A percentile compares a stretch with the other conserved stretches of the same genome.
These are phyloP conservation scores for Excoecaria cochinchinensis DNA, from an alignment of 345 rosid species.

Conservation along the genomic window DNA sequence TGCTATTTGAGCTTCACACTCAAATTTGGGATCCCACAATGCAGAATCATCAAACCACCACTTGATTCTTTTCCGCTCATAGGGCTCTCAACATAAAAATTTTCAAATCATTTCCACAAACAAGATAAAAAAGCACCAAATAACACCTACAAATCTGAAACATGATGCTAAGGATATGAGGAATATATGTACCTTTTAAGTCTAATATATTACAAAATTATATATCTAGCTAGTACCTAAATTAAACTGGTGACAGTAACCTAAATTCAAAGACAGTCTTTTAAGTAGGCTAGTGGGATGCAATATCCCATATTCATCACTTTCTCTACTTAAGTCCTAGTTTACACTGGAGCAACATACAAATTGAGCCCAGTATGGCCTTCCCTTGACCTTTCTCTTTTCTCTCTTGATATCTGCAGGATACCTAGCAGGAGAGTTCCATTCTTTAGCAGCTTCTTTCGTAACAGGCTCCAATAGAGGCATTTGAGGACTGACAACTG, in stretches of 20 bases:
- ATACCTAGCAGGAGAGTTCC: slow-evolving; percentile 69
- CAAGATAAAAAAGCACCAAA: not conserved
- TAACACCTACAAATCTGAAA: not conserved
- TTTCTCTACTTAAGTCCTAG: slow-evolving; percentile 20
- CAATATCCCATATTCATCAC: not conserved
- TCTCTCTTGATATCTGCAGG: slow-evolving; percentile 66
- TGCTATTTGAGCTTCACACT: not conserved
- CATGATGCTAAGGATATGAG: not conserved
- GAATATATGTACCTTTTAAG: not conserved
- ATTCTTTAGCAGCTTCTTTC: slow-evolving; percentile 48
- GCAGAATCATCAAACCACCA: not conserved
- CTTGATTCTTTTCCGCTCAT: not conserved
- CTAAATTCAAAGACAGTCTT: not conserved
- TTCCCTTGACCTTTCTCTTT: slow-evolving; percentile 78
- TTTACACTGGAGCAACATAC: slow-evolving; percentile 79
- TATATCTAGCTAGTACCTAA: not conserved
- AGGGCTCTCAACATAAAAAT: not conserved
- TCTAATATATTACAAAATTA: not conserved
- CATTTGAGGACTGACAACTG: slow-evolving; percentile 41
- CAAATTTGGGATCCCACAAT: not conserved
- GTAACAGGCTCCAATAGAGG: slow-evolving; percentile 34
- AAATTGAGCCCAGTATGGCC: slow-evolving; percentile 79
- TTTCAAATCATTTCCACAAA: not conserved
- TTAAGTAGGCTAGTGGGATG: not conserved
- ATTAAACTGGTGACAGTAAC: not conserved